These are phyloP conservation scores for Penicillium fuscoglaucum DNA, from an alignment of 2,329 filamentous ascomycete species.

Conservation along the genomic window DNA sequence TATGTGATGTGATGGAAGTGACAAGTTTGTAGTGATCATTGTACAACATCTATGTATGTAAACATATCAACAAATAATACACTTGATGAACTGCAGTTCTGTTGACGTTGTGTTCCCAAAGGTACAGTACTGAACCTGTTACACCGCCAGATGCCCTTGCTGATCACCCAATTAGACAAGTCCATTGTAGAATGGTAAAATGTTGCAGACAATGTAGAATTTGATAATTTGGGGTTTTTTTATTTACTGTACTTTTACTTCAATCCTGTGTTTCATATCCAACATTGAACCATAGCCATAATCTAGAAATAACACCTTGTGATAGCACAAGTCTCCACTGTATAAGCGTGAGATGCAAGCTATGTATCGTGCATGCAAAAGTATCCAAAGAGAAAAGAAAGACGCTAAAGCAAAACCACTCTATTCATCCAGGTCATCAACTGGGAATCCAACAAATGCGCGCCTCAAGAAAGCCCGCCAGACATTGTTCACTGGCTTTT, in stretches of 20 bases:
- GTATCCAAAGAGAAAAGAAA: constrained; percentile 8
- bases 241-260: not conserved
- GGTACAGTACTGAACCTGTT: not conserved
- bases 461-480: constrained; percentile 77
- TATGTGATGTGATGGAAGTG: not conserved
- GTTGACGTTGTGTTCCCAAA: not conserved
- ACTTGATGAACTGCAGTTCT: not conserved
- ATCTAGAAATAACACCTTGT: constrained; percentile 1
- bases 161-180: not conserved
- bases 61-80: not conserved
- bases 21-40: not conserved
- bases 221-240: not conserved
- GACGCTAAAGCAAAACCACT: constrained; percentile 10
- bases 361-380: constrained; percentile 4
- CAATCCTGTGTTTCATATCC: not conserved
- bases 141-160: not conserved
- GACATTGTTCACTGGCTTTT: constrained; percentile 55
- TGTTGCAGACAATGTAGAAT: not conserved
- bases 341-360: not conserved
- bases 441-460: constrained; percentile 75
- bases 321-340: not conserved
- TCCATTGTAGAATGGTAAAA: too few relatives aligned
- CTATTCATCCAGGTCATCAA: constrained; percentile 59
- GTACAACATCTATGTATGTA: not conserved
- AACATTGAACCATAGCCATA: not conserved